Conservation (phyloP, 441 rosid genomes). For the Pelargonium citronellum region DNA sequence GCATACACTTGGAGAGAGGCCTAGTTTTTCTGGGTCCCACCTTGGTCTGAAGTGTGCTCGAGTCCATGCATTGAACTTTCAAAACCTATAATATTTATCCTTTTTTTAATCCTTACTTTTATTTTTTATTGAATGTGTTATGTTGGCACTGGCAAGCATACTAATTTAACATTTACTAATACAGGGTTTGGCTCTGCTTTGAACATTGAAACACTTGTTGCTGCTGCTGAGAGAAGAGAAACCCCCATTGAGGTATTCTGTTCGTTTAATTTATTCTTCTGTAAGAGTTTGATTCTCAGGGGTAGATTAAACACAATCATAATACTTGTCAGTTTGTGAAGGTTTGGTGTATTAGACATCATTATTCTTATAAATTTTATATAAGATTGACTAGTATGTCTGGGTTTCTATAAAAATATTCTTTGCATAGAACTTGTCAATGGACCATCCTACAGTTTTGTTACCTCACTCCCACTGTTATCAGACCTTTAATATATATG, state of each 20-base stretch:
- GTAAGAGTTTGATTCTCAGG: neutral
- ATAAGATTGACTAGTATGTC: neutral
- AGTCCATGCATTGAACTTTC: slow-evolving; percentile 1
- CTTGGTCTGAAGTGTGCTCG: slow-evolving; percentile 1
- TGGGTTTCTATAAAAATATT: neutral
- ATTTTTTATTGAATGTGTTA: neutral
- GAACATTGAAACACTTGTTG: slow-evolving; percentile 94
- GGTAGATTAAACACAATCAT: neutral
- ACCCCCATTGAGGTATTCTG: slow-evolving; percentile 71
- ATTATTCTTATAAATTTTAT: neutral
- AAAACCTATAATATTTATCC: neutral
- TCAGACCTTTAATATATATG: neutral
- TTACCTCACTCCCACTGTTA: neutral
- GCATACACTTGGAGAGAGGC: neutral
- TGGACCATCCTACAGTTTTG: neutral
- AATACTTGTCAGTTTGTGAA: neutral
- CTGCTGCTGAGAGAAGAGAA: slow-evolving; percentile 97
- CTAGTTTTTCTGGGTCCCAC: neutral
- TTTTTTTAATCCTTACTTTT: neutral
- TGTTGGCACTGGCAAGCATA: neutral
- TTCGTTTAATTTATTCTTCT: slow-evolving; percentile 9
- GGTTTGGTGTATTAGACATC: neutral
- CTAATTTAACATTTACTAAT: slow-evolving; percentile 9
- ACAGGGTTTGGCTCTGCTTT: slow-evolving; percentile 96
- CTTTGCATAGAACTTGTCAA: neutral